These are phyloP conservation scores for Carnegiea gigantea DNA, from an alignment of 179 eudicot species.

Conservation along the genomic window DNA sequence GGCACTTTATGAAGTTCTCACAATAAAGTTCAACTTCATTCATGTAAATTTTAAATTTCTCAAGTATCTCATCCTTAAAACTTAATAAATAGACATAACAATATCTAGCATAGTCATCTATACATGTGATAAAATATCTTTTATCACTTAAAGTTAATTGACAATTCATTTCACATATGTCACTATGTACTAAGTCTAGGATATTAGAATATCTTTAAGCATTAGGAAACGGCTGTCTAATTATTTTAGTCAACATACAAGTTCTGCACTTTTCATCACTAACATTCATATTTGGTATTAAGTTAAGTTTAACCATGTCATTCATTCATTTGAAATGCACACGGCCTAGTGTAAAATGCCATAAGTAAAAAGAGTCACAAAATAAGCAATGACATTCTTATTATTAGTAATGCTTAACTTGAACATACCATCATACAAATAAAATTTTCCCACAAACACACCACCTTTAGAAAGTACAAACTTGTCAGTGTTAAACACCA, in stretches of 20 bases:
- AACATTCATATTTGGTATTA: background rate
- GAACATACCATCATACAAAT: background rate
- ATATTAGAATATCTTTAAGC: background rate
- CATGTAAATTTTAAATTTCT: no score
- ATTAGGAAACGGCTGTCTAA: background rate
- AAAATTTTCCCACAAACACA: no score
- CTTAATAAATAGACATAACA: background rate
- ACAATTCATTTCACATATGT: no score
- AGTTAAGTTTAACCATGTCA: background rate
- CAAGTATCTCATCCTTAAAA: no score
- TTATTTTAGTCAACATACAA: background rate
- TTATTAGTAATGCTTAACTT: background rate
- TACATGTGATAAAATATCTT: background rate
- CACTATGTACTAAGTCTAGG: background rate
- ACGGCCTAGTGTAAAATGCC: background rate
- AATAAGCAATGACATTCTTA: background rate
- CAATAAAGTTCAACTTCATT: no score
- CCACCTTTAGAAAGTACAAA: no score
- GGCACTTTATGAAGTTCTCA: background rate
- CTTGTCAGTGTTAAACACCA: background rate
- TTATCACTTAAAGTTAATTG: background rate
- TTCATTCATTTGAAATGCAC: background rate
- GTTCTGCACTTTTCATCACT: background rate
- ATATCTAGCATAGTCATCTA: background rate
- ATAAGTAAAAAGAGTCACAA: background rate